Evolutionary conservation across 192 early-diverging fungal genomes (phyloP).

Genomic region (Backusella liffmaniae): DNA sequence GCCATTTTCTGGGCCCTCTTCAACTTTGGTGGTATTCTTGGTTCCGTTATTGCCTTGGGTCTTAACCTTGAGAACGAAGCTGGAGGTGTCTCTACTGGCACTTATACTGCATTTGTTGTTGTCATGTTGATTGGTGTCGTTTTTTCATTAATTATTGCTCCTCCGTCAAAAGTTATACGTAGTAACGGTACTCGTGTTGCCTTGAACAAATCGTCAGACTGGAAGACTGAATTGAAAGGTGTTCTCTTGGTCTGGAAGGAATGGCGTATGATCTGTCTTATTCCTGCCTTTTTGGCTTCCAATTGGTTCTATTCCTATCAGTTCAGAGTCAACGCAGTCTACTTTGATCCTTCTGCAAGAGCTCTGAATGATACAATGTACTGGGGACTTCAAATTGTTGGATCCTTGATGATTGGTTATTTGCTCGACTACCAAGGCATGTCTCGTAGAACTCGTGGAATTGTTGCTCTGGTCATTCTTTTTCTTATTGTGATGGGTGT

Average conservation of each 20-base stretch:
- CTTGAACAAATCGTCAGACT: conserved; percentile 60
- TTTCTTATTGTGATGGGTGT: conserved; percentile 24
- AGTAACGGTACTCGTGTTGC: conserved; percentile 65
- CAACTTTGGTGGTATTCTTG: conserved; percentile 80
- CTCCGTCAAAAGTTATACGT: conserved; percentile 55
- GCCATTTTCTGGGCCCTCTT: conserved; percentile 49
- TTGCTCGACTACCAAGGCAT: conserved; percentile 30
- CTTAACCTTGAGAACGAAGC: conserved; percentile 31
- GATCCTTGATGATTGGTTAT: conserved; percentile 22
- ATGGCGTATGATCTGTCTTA: conserved; percentile 60
- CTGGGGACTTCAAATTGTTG: conserved; percentile 51
- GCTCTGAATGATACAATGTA: conserved; percentile 72
- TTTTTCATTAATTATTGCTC: conserved; percentile 16
- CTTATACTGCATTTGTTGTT: conserved; percentile 32
- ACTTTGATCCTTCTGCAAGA: conserved; percentile 70
- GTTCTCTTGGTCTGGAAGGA: conserved; percentile 55
- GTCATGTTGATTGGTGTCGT: conserved; percentile 30
- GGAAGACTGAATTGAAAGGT: conserved; percentile 50
- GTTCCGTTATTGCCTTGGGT: conserved; percentile 59
- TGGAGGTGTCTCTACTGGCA: conserved; percentile 35
- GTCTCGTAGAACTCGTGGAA: conserved; percentile 23
- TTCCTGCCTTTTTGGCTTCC: conserved; percentile 67
- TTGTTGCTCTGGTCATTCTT: conserved; percentile 19
- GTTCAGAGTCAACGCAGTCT: conserved; percentile 60
- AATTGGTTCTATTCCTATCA: conserved; percentile 84